Evolutionary conservation across 176 grass and related monocot species (phyloP), one percentile per base, ranked within the genome.

Genomic region (Oryza nivara): DNA sequence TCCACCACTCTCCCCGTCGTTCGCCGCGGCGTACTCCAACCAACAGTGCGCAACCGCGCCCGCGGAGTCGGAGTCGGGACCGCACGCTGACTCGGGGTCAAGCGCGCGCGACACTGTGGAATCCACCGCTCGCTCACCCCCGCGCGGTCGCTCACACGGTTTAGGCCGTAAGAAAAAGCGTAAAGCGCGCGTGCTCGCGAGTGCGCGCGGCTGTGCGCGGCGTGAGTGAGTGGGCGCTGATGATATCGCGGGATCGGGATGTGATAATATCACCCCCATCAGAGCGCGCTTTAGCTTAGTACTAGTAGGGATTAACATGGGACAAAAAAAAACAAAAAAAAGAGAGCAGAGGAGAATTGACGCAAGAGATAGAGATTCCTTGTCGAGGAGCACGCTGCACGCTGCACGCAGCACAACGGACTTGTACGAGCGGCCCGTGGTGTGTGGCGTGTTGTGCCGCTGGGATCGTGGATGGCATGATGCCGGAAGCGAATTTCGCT

Each of bases 71-170:
- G 45, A 61, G 72, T 13, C 4, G 14, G 36, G 11, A 34, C 72
- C 6, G 23, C 36, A n/a, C 17, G 16, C 54, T 77, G 48, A 70
- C 73, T 25, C 65, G 48, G 15, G 74, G 83, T 70, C 72, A 76
- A 73, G 25, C 65, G 16, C 16, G 54, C 22, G 54, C 54, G 16
- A 3, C 63, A 25, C 76, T 23, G 76, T 66, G 84, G 75, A 19
- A 6, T 23, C 58, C 84, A 65, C 84, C 76, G 61, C 48, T 41
- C 87, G 70, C 35, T 36, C 26, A 20, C 11, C 43, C 0, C 11
- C 44, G 66, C 30, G 48, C 26, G 45, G 49, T 46, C 41, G 26
- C 43, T 61, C 58, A 68, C 82, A 75, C 76, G 82, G 51, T 41
- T 70, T 51, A 12, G 14, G 58, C 20, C 52, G 17, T 2, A 56